Evolutionary conservation across 495 filamentous ascomycete genomes (phyloP).

Genomic region (Podospora conica): DNA sequence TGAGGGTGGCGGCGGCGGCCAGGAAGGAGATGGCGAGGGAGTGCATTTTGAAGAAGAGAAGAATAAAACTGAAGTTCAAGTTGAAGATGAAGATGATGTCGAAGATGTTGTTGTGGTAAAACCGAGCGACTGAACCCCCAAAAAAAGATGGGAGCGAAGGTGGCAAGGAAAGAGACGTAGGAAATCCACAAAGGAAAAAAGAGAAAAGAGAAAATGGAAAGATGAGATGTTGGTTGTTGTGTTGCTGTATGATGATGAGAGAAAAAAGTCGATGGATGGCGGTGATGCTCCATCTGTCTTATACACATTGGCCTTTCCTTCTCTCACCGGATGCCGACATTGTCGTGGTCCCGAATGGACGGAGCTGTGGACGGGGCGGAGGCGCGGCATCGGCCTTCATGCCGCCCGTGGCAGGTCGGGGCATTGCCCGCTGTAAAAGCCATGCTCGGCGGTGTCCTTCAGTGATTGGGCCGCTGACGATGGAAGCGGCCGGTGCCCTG

Average conservation of each 20-base stretch:
- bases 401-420: background rate
- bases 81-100: background rate
- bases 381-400: background rate
- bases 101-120: background rate
- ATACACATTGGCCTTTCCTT: background rate
- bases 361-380: background rate
- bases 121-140: background rate
- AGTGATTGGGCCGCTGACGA: background rate
- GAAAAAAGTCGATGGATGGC: background rate
- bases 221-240: constrained; percentile 1
- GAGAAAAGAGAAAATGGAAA: constrained; percentile 1
- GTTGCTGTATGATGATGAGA: constrained; percentile 7
- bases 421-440: background rate
- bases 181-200: constrained; percentile 4
- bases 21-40: constrained; percentile 5
- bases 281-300: background rate
- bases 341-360: background rate
- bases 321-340: background rate
- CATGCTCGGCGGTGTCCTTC: background rate
- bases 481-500: too few species aligned
- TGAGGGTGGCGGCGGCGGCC: constrained; percentile 6
- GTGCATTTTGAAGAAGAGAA: constrained; percentile 4
- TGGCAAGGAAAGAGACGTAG: constrained; percentile 6
- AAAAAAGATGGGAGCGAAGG: background rate
- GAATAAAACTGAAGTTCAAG: background rate